These are phyloP conservation scores for Marchantia paleacea DNA, from an alignment of 225 moss, liverwort and hornwort genomes.

Conservation along the genomic window DNA sequence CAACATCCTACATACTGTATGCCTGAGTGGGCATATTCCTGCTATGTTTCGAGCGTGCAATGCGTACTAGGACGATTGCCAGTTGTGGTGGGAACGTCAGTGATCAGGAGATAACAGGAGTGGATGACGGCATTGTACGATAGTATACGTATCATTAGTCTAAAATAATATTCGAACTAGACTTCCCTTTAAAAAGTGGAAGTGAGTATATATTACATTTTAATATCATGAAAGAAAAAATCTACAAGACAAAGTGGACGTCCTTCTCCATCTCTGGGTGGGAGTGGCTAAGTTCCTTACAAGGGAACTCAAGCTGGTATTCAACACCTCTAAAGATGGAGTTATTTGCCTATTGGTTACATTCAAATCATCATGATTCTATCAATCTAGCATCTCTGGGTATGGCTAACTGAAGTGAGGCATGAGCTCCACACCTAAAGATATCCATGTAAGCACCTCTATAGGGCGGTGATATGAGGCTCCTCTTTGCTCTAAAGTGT, in stretches of 20 bases:
- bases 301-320: not conserved
- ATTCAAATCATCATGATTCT: not conserved
- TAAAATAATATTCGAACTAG: too few species aligned
- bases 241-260: not conserved
- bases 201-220: not conserved
- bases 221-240: not conserved
- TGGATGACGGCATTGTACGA: too few species aligned
- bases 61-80: too few species aligned
- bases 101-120: too few species aligned
- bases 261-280: slow-evolving; percentile 1
- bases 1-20: too few species aligned
- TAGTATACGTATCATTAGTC: too few species aligned
- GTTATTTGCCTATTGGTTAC: not conserved
- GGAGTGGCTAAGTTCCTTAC: not conserved
- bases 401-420: not conserved
- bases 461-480: not conserved
- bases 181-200: too few species aligned
- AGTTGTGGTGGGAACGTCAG: too few species aligned
- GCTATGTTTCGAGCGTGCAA: too few species aligned
- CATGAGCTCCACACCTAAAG: not conserved
- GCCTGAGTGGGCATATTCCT: too few species aligned
- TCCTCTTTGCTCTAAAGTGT: not conserved
- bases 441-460: not conserved
- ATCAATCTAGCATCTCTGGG: not conserved
- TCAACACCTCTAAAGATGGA: slow-evolving; percentile 17